A percentile compares a stretch with the other conserved stretches of the same genome.
These are phyloP conservation scores for Colletotrichum zoysiae DNA, from an alignment of 2,329 filamentous ascomycete genomes.

Conservation along the genomic window DNA sequence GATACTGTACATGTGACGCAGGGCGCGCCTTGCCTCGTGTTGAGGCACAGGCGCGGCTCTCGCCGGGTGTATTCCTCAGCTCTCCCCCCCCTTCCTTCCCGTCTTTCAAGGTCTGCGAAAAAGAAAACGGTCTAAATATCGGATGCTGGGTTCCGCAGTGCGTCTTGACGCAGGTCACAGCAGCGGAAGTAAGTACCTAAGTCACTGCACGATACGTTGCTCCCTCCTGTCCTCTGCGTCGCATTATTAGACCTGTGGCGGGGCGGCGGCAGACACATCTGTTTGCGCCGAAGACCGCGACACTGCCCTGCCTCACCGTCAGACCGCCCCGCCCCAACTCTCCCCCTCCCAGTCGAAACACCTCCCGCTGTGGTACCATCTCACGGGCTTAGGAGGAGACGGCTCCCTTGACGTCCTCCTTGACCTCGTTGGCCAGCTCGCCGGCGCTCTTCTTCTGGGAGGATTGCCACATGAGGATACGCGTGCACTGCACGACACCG, in stretches of 20 bases:
- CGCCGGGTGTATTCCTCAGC: too few species aligned
- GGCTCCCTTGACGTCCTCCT: slow-evolving; percentile 53
- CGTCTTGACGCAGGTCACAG: slow-evolving; percentile 1
- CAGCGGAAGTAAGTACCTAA: neutral
- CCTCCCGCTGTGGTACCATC: neutral
- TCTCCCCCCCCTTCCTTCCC: too few species aligned
- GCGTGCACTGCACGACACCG: slow-evolving; percentile 82
- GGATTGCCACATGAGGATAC: slow-evolving; percentile 78
- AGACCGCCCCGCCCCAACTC: too few species aligned
- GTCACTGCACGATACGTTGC: neutral
- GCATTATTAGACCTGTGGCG: slow-evolving; percentile 10
- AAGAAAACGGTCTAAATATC: slow-evolving; percentile 7
- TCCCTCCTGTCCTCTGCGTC: neutral
- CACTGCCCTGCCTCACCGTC: neutral
- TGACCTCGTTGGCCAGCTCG: slow-evolving; percentile 54
- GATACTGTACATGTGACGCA: slow-evolving; percentile 19
- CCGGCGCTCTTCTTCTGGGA: slow-evolving; percentile 66
- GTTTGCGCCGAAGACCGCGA: neutral
- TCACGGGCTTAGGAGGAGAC: slow-evolving; percentile 27
- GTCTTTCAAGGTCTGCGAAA: neutral
- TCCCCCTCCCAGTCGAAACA: neutral
- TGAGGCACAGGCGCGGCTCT: too few species aligned
- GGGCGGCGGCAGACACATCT: slow-evolving; percentile 10
- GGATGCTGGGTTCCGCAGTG: neutral
- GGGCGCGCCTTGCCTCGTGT: too few species aligned